A percentile compares a stretch with the other conserved stretches of the same genome.
Evolutionary conservation across 164 flowering plant species (phyloP).

Genomic region (Buxus sempervirens): DNA sequence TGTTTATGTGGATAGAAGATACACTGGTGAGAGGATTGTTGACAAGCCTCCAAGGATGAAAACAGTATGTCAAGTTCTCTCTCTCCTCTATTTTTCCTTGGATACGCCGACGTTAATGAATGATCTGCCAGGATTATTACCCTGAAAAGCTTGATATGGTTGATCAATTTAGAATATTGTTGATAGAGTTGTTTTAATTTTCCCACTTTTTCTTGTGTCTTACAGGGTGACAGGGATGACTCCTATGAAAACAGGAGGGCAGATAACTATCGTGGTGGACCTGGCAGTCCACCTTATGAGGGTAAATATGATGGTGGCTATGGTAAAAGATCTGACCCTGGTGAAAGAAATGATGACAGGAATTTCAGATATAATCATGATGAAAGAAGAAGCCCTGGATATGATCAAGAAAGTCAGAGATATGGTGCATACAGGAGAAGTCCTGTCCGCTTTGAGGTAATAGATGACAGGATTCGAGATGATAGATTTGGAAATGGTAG

Average conservation of each 20-base stretch:
- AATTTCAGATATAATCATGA: conserved; percentile 35
- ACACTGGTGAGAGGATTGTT: conserved; percentile 63
- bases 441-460: conserved; percentile 64
- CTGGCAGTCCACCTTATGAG: conserved; percentile 84
- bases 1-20: conserved; percentile 91
- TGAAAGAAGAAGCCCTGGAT: conserved; percentile 76
- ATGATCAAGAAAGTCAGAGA: conserved; percentile 31
- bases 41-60: conserved; percentile 73
- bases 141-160: neutral
- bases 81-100: neutral
- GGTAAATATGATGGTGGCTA: conserved; percentile 65
- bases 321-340: conserved; percentile 57
- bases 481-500: conserved; percentile 90
- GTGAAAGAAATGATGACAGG: conserved; percentile 59
- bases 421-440: conserved; percentile 57
- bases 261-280: conserved; percentile 53
- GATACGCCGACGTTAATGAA: neutral
- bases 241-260: conserved; percentile 46
- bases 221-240: conserved; percentile 75
- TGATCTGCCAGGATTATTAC: neutral
- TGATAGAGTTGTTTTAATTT: conserved; percentile 5
- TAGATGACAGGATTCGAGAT: conserved; percentile 87
- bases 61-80: conserved; percentile 33
- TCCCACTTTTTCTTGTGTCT: neutral
- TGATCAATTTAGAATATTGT: neutral